Percentiles rank a stretch among this genome's conserved stretches.
Evolutionary conservation across 1,284 basidiomycete genomes (phyloP).

Genomic region (Amanita bisporigera): DNA sequence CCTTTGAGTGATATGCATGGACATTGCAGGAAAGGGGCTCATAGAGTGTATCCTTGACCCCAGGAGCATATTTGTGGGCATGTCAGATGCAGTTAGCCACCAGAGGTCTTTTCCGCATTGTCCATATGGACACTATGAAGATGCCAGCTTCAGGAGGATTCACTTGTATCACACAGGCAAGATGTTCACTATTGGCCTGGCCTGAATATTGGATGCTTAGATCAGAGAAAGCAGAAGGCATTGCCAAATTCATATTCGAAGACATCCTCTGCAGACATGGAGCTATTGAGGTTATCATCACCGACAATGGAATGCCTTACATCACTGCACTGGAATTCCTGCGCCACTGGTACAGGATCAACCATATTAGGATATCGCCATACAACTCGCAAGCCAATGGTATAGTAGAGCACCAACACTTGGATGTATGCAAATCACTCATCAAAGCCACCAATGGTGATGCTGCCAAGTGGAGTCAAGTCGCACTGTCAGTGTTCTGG

Average conservation of each 20-base stretch:
- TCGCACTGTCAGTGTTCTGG: slow-evolving; percentile 20
- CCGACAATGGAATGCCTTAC: slow-evolving; percentile 34
- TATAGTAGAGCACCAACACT: slow-evolving; percentile 33
- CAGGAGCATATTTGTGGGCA: too few relatives aligned
- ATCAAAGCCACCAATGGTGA: slow-evolving; percentile 15
- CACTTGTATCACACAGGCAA: slow-evolving; percentile 34
- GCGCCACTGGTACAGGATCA: slow-evolving; percentile 23
- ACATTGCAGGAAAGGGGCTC: too few relatives aligned
- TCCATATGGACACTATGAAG: too few relatives aligned
- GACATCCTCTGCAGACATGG: slow-evolving; percentile 46
- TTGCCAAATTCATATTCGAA: slow-evolving; percentile 40
- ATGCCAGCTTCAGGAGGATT: too few relatives aligned
- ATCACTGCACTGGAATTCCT: slow-evolving; percentile 26
- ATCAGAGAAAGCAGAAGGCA: slow-evolving; percentile 22
- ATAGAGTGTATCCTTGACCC: too few relatives aligned
- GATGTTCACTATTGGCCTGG: slow-evolving; percentile 35
- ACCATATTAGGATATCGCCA: slow-evolving; percentile 28
- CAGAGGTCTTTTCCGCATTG: too few relatives aligned
- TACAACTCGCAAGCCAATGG: slow-evolving; percentile 40
- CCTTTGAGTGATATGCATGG: too few relatives aligned
- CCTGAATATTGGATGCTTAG: slow-evolving; percentile 37
- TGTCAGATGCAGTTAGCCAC: too few relatives aligned
- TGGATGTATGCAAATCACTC: slow-evolving; percentile 22
- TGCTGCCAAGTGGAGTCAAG: not conserved
- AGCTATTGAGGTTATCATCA: slow-evolving; percentile 36